phyloP scores from a whole-genome alignment of 2,329 filamentous ascomycete genomes.

The Neophaeococcomyces aloes region DNA sequence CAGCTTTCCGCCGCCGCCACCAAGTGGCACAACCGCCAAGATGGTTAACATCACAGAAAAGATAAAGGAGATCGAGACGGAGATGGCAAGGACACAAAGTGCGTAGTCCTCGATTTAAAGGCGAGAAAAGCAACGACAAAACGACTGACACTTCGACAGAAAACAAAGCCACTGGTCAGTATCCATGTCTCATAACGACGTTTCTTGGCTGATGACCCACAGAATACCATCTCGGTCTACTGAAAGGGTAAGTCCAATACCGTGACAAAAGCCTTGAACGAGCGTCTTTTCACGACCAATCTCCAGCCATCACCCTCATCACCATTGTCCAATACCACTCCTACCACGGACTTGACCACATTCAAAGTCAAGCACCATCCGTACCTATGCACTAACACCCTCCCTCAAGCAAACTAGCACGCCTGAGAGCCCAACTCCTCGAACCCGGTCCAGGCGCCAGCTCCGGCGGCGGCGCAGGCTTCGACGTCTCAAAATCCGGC shows the following conservation, averaged over 20 bases:
- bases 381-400: not conserved
- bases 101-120: conserved; percentile 30
- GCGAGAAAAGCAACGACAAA: not conserved
- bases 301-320: no score
- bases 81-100: conserved; percentile 99
- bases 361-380: no score
- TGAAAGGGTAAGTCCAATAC: conserved; percentile 82
- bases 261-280: no score
- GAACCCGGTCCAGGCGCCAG: conserved; percentile 76
- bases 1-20: conserved; percentile 51
- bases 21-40: conserved; percentile 43
- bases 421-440: conserved; percentile 83
- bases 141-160: conserved; percentile 45
- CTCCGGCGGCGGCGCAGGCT: conserved; percentile 68
- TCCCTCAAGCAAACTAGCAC: conserved; percentile 71
- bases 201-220: conserved; percentile 26
- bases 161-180: conserved; percentile 95
- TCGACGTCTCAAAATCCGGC: conserved; percentile 85
- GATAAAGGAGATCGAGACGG: conserved; percentile 99
- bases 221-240: conserved; percentile 96
- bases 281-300: no score
- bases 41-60: conserved; percentile 99
- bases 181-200: not conserved
- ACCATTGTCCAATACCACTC: no score
- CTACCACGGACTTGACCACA: no score